phyloP scores from a whole-genome alignment of 2,329 filamentous ascomycete genomes.

The Microascus cirrosus region DNA sequence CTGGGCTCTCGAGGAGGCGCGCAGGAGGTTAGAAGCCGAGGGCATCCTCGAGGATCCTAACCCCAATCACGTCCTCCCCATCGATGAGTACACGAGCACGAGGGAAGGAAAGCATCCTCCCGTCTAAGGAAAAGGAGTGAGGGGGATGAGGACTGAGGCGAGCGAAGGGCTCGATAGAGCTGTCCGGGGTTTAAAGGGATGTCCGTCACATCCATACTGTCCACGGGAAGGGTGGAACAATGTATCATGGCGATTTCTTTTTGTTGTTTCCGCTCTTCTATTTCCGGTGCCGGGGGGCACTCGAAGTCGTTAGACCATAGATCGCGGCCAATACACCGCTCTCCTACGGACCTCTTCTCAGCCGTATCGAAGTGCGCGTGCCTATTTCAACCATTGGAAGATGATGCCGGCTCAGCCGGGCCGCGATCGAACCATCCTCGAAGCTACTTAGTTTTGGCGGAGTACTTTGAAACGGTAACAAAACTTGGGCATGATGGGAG shows the following conservation, averaged over 20 bases:
- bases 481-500: neutral
- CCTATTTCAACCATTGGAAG: neutral
- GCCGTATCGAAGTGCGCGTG: neutral
- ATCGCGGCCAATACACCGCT: neutral
- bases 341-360: neutral
- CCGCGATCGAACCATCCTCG: neutral
- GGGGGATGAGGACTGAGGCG: neutral
- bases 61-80: conserved; percentile 36
- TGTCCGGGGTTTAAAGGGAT: neutral
- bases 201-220: neutral
- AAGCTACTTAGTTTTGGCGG: neutral
- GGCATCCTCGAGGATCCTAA: conserved; percentile 77
- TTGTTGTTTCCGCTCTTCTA: neutral
- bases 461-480: neutral
- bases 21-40: conserved; percentile 89
- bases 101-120: conserved; percentile 4
- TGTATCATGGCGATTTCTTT: neutral
- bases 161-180: neutral
- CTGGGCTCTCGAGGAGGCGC: conserved; percentile 95
- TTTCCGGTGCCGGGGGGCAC: neutral
- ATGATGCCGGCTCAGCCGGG: neutral
- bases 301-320: neutral
- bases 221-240: neutral
- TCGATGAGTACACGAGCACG: conserved; percentile 6
- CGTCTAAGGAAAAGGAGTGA: neutral